These are phyloP conservation scores for Catenaria anguillulae DNA, from an alignment of 371 early-diverging fungal genomes.

Conservation along the genomic window DNA sequence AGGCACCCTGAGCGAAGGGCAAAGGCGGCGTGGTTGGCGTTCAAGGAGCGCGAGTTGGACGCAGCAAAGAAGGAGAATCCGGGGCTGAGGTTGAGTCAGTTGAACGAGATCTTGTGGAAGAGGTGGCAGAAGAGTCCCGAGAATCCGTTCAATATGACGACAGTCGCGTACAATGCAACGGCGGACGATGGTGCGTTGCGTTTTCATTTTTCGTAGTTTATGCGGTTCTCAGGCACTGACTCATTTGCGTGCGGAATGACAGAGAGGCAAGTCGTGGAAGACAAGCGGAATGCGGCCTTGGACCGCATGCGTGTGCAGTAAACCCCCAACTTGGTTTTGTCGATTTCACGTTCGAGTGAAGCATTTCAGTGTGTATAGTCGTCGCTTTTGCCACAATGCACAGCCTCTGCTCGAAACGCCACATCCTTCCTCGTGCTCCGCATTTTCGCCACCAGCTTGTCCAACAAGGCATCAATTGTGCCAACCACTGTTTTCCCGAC, in stretches of 20 bases:
- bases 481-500: no score
- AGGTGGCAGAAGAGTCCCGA: slow-evolving; percentile 33
- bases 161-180: slow-evolving; percentile 13
- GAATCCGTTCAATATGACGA: slow-evolving; percentile 24
- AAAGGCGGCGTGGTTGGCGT: slow-evolving; percentile 30
- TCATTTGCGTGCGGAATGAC: no score
- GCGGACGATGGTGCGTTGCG: slow-evolving; percentile 12
- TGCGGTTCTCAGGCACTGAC: no score
- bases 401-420: no score
- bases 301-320: slow-evolving; percentile 6
- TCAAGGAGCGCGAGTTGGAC: slow-evolving; percentile 15
- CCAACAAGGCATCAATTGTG: no score
- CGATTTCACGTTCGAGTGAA: no score
- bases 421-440: no score
- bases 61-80: slow-evolving; percentile 24
- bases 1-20: slow-evolving; percentile 31
- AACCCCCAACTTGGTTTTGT: no score
- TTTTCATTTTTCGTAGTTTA: no score
- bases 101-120: slow-evolving; percentile 26
- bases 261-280: background rate
- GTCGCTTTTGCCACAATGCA: no score
- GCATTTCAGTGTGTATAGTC: no score
- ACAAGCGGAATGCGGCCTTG: slow-evolving; percentile 10
- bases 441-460: no score
- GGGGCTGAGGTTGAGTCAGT: slow-evolving; percentile 22